Evolutionary conservation across 148 eudicot genomes (phyloP), one percentile per base, ranked within the genome.

Genomic region (Heliamphora exappendiculata): DNA sequence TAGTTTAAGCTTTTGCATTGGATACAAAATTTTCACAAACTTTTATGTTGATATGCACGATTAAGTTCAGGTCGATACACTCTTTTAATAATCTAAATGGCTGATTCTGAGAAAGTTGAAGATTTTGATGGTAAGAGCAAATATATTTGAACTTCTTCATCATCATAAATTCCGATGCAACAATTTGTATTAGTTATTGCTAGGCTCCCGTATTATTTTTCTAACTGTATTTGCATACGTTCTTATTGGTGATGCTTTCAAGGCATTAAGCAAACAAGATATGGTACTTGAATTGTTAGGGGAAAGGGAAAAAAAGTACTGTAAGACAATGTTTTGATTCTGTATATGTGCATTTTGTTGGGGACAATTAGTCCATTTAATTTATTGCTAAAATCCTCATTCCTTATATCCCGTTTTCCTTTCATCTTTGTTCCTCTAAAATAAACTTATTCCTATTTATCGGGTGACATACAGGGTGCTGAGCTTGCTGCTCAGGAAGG

Each of bases 401-500:
- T 75, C 39, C 47, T 0, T n/a, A 11, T 24, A 55, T 47, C 17
- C 45, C 66, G 33, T 60, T 75, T 68, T 75, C 42, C 55, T 31
- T 11, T 24, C 36, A 39, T 44, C 22, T 22, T 75, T 37, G 57
- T 57, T 73, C 3, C 22, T 70, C 70, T 14, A 9, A 5, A 29
- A 33, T 29, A 13, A 26, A 37, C 8, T 50, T 84, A 62, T 13
- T 55, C 37, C 4, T 6, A 54, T 67, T 80, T 55, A 28, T n/a
- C 39, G 66, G 63, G 78, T 74, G 74, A 59, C 54, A 51, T 78
- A 70, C 83, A 95, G 98, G 98, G 98, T 76, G 88, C 90, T 81
- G 98, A 92, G 80, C 94, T 95, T 73, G 87, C 93, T 88, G 80
- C 86, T 36, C 87, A 92, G 78, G 97, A 92, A 79, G 91, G 89